Percentiles rank a stretch among this genome's conserved stretches.
Conservation (phyloP, 768 basidiomycete species). For the Lentinula raphanica region DNA sequence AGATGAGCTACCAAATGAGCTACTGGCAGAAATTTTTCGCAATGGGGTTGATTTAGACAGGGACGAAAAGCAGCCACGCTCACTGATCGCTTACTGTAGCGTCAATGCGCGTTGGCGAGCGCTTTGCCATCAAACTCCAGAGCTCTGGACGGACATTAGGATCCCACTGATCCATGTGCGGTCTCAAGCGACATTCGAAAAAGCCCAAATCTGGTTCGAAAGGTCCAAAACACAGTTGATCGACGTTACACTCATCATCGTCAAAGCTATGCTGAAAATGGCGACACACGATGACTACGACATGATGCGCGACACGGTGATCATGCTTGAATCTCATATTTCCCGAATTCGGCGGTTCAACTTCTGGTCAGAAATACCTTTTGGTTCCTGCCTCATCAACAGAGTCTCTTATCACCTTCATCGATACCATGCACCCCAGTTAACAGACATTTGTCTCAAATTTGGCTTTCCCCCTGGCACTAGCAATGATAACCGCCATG, state of each 20-base stretch:
- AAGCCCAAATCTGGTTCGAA: background rate
- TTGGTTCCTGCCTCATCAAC: background rate
- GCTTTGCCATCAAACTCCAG: background rate
- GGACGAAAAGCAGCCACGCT: background rate
- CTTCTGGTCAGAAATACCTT: background rate
- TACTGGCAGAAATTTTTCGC: constrained; percentile 3
- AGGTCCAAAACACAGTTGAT: constrained; percentile 2
- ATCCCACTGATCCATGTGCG: background rate
- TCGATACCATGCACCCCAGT: background rate
- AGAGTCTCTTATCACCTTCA: background rate
- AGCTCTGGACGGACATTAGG: constrained; percentile 2
- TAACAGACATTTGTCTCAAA: background rate
- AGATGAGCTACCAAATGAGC: constrained; percentile 4
- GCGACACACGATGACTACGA: background rate
- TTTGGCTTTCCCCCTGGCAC: background rate
- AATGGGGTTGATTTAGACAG: background rate
- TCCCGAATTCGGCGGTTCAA: background rate
- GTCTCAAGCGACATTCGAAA: background rate
- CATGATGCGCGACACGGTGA: background rate
- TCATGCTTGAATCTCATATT: background rate
- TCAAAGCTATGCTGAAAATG: background rate
- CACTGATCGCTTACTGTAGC: background rate
- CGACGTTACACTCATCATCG: background rate
- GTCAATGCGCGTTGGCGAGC: constrained; percentile 1
- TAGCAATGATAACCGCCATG: background rate